Base-by-base conservation (phyloP, 2,329 filamentous ascomycete species). In the Talaromyces sp. region DNA sequence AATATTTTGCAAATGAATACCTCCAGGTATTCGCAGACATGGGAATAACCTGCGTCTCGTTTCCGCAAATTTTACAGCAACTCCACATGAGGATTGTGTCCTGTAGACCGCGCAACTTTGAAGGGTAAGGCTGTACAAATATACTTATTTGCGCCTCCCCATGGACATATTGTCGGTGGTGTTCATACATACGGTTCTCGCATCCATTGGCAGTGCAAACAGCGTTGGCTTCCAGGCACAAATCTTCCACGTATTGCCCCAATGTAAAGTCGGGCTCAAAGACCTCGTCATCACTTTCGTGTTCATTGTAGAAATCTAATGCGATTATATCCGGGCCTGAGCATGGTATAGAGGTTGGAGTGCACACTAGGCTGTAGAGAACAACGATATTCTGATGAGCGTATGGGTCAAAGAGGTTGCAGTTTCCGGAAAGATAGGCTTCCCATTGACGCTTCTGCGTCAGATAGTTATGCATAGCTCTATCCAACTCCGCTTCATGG, bases 11-110 rank as follows among this genome's bases (percentile, higher is more conserved):
- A 68, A 99, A 96, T 0, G 94, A 99, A 71, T 99, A 99, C 71
- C 95, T 97, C 89, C 91, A 99, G 0, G 92, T 95, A 66, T 86
- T 91, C 58, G 91, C 86, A 0, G 93, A 97, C 91, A 99, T 97
- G 33, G 88, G 86, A 64, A 89, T 89, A 50, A 92, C 86, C 39
- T 91, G 89, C 0, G 93, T 96, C 70, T 97, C 92, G 64, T 90
- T 90, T 54, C 89, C 87, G 72, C 95, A 99, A 31, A 89, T 81
- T 66, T 96, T 94, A 77, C 94, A 99, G 65, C 88, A 91, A 64
- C 91, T 97, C 95, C 95, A 99, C 91, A 99, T 97, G 58, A 92
- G 83, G 57, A 99, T 96, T 2, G 87, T 89, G 63, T 89, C 84
- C 70, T 84, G 81, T 73, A 86, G 75, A 1, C 84, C 81, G 60